Percentiles rank a stretch among this genome's conserved stretches.
Evolutionary conservation across 2,329 filamentous ascomycete species (phyloP).

Genomic region (Pseudogymnoascus sp.): DNA sequence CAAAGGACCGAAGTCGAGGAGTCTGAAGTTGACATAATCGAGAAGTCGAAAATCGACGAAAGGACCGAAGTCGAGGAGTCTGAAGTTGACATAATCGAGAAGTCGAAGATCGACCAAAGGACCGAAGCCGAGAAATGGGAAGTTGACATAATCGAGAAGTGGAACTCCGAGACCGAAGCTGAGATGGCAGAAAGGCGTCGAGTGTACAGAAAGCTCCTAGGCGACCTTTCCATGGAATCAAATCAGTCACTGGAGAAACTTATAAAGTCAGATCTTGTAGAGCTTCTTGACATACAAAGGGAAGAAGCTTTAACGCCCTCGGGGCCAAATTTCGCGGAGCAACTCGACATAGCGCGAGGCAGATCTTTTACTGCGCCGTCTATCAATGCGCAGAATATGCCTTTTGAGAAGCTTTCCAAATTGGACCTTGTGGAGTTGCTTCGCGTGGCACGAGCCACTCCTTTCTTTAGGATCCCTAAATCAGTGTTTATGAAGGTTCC

Average conservation of each 20-base stretch:
- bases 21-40: too few relatives aligned
- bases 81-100: background rate
- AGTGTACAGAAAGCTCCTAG: background rate
- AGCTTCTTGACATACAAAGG: background rate
- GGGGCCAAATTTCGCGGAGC: background rate
- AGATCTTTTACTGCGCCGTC: background rate
- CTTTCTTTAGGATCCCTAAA: background rate
- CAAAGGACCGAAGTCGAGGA: background rate
- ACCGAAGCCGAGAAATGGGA: background rate
- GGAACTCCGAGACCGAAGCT: background rate
- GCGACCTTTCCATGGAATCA: background rate
- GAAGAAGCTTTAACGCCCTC: background rate
- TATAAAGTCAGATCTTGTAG: background rate
- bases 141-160: background rate
- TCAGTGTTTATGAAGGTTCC: background rate
- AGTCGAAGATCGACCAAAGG: background rate
- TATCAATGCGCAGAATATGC: background rate
- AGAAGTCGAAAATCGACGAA: background rate
- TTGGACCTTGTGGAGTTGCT: background rate
- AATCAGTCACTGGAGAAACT: background rate
- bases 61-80: background rate
- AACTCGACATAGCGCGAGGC: background rate
- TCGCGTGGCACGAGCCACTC: background rate
- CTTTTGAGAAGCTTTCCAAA: background rate
- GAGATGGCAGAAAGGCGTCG: background rate